These are phyloP conservation scores for Vigna angularis DNA, from an alignment of 306 rosid genomes.

Conservation along the genomic window DNA sequence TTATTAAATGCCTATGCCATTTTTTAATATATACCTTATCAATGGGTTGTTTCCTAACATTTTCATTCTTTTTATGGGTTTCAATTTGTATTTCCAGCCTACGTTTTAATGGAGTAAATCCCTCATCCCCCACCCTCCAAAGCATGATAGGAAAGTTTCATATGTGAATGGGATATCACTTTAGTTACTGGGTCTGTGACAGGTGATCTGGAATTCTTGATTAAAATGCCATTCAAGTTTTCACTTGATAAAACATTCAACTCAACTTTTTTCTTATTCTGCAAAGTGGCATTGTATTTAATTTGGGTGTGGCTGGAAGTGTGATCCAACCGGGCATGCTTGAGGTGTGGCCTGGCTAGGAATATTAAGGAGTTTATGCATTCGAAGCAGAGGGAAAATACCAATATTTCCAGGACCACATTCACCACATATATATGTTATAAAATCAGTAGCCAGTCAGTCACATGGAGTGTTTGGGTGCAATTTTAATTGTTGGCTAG, in stretches of 20 bases:
- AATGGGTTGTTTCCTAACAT: no score
- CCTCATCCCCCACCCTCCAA: no score
- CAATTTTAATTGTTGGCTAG: no score
- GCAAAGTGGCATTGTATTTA: background rate
- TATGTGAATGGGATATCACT: background rate
- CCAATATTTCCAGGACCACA: background rate
- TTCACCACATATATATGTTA: no score
- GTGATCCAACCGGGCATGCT: background rate
- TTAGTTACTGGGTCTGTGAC: background rate
- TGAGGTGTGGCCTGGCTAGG: background rate
- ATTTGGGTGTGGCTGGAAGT: background rate
- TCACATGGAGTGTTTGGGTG: no score
- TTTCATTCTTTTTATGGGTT: no score
- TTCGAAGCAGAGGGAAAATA: constrained; percentile 7
- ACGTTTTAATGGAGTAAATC: no score
- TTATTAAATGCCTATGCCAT: no score
- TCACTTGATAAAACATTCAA: background rate
- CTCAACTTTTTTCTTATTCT: background rate
- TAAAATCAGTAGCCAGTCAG: no score
- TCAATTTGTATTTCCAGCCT: no score
- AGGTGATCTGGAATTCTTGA: background rate
- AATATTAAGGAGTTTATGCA: background rate
- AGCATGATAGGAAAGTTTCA: background rate
- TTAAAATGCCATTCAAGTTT: background rate
- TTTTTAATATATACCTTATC: no score